A percentile compares a stretch with the other conserved stretches of the same genome.
Evolutionary conservation across 192 early-diverging fungal genomes (phyloP).

Genomic region (Coemansia sp.): DNA sequence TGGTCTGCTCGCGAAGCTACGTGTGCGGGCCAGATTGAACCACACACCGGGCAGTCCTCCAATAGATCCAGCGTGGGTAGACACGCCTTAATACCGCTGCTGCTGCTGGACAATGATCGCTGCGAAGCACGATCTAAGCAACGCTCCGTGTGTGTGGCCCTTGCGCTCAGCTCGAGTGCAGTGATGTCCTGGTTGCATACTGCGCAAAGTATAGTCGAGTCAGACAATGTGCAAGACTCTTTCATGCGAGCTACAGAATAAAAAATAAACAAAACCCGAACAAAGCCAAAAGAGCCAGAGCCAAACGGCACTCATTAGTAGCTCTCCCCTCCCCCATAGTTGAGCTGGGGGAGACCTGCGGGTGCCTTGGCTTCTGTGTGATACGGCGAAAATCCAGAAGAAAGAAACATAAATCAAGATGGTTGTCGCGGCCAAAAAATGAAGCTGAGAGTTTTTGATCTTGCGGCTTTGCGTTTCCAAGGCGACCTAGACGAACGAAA

Average conservation of each 20-base stretch:
- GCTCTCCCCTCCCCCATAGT: background rate
- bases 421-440: constrained; percentile 26
- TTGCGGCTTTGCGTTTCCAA: constrained; percentile 32
- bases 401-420: constrained; percentile 8
- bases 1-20: constrained; percentile 13
- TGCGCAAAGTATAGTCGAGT: constrained; percentile 12
- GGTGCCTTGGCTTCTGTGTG: background rate
- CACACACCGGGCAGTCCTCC: constrained; percentile 35
- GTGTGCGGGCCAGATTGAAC: constrained; percentile 9
- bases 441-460: constrained; percentile 31
- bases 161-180: constrained; percentile 7
- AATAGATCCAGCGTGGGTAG: constrained; percentile 14
- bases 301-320: too few relatives aligned
- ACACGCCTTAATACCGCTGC: background rate
- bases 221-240: background rate
- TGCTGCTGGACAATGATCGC: background rate
- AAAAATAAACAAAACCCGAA: background rate
- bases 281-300: too few relatives aligned
- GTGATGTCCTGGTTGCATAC: constrained; percentile 29
- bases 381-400: background rate
- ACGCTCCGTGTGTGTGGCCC: constrained; percentile 24
- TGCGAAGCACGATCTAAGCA: constrained; percentile 17
- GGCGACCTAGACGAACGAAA: constrained; percentile 29
- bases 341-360: background rate
- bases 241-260: constrained; percentile 1